Evolutionary conservation across 331 rosid genomes (phyloP).

Genomic region (Stylosanthes scabra): DNA sequence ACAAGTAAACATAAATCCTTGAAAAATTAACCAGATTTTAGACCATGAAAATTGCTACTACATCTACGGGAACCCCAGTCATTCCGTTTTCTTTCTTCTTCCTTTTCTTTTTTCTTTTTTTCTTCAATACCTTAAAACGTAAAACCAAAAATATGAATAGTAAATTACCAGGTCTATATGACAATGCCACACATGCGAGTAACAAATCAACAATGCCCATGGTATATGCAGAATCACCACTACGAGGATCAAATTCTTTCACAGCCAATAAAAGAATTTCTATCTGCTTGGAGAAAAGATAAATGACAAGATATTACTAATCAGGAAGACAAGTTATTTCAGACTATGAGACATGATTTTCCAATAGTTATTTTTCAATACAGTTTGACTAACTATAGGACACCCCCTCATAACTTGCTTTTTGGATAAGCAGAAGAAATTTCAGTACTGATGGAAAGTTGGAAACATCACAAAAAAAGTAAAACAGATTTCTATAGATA

Average conservation of each 20-base stretch:
- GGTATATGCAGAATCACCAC: slow-evolving; percentile 96
- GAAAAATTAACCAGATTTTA: background rate
- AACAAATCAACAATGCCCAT: slow-evolving; percentile 96
- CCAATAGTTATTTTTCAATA: too few relatives aligned
- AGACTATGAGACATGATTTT: background rate
- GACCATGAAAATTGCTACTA: slow-evolving; percentile 25
- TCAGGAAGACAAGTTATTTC: slow-evolving; percentile 20
- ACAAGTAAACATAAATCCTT: background rate
- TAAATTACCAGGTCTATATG: slow-evolving; percentile 78
- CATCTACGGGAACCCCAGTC: background rate
- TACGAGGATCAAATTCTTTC: slow-evolving; percentile 86
- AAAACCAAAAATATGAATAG: slow-evolving; percentile 24
- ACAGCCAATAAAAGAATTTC: slow-evolving; percentile 90
- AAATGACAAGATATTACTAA: slow-evolving; percentile 29
- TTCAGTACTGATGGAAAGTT: background rate
- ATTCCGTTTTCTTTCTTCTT: background rate
- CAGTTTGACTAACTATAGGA: too few relatives aligned
- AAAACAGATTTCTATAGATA: slow-evolving; percentile 7
- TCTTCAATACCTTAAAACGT: too few relatives aligned
- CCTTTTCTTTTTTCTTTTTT: background rate
- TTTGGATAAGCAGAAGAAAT: too few relatives aligned
- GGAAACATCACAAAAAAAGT: slow-evolving; percentile 6
- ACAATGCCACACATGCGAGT: slow-evolving; percentile 92
- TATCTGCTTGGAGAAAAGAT: slow-evolving; percentile 67
- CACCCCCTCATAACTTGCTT: too few relatives aligned